These are phyloP conservation scores for Rutidosis leptorrhynchoides DNA, from an alignment of 129 eudicot species.

Conservation along the genomic window DNA sequence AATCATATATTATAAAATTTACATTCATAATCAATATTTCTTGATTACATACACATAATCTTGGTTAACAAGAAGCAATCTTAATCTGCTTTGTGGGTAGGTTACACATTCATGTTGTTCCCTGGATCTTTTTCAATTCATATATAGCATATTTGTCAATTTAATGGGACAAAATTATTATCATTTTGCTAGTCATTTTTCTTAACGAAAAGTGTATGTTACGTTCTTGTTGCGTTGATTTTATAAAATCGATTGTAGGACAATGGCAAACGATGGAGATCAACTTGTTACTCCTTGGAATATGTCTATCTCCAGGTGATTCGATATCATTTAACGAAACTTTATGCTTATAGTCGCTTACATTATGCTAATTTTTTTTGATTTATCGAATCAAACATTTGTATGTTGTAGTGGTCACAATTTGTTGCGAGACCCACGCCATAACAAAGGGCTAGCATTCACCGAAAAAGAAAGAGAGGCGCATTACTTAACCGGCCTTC, in stretches of 20 bases:
- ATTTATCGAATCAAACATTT: background rate
- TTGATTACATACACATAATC: constrained; percentile 1
- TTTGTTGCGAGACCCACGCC: constrained; percentile 75
- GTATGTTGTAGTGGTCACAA: constrained; percentile 47
- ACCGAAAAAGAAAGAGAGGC: constrained; percentile 71
- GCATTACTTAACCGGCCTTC: constrained; percentile 74
- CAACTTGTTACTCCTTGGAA: constrained; percentile 89
- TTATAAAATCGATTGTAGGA: constrained; percentile 2
- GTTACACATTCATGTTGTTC: constrained; percentile 21
- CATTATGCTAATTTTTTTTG: background rate
- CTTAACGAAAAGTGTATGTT: no score
- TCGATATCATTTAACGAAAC: background rate
- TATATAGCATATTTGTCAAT: background rate
- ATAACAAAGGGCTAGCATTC: constrained; percentile 88
- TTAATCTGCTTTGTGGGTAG: constrained; percentile 11
- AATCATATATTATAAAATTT: constrained; percentile 2
- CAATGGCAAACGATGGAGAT: constrained; percentile 53
- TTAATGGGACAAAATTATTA: constrained; percentile 4
- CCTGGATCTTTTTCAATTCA: background rate
- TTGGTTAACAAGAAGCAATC: background rate
- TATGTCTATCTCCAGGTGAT: constrained; percentile 77
- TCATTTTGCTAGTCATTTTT: background rate
- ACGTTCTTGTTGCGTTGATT: constrained; percentile 8
- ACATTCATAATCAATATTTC: constrained; percentile 22
- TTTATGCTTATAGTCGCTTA: background rate